Evolutionary conservation across 768 basidiomycete genomes (phyloP).

Genomic region (Roridomyces roridus): DNA sequence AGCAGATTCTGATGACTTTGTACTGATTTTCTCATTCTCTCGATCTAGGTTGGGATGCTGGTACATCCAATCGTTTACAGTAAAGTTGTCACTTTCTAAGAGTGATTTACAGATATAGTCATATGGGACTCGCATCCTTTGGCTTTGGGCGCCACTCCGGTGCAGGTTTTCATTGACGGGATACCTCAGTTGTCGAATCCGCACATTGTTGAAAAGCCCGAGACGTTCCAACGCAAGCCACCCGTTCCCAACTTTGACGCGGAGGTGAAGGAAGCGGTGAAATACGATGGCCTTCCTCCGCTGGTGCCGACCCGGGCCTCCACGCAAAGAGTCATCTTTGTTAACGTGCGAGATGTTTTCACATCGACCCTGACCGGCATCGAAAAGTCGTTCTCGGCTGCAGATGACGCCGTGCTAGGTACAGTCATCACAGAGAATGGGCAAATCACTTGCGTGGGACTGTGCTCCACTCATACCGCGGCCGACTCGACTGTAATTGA

Average conservation of each 20-base stretch:
- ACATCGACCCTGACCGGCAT: constrained; percentile 35
- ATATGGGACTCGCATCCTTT: constrained; percentile 89
- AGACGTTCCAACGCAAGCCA: constrained; percentile 51
- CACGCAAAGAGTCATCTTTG: constrained; percentile 56
- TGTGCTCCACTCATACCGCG: constrained; percentile 16
- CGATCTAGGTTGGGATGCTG: constrained; percentile 76
- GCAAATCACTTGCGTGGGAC: constrained; percentile 55
- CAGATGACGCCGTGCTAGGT: constrained; percentile 29
- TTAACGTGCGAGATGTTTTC: constrained; percentile 64
- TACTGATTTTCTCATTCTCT: background rate
- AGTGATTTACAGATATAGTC: constrained; percentile 64
- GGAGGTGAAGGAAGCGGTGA: constrained; percentile 65
- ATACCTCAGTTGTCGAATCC: constrained; percentile 70
- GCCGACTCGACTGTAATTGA: constrained; percentile 51
- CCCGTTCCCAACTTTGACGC: constrained; percentile 72
- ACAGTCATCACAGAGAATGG: constrained; percentile 54
- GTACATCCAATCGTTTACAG: constrained; percentile 35
- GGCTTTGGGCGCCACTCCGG: constrained; percentile 83
- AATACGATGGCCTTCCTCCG: constrained; percentile 79
- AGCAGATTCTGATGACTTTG: too few relatives aligned
- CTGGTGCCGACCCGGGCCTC: constrained; percentile 49
- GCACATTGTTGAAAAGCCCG: constrained; percentile 56
- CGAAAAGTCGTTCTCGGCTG: constrained; percentile 33
- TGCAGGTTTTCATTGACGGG: constrained; percentile 91
- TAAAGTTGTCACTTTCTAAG: background rate